These are phyloP conservation scores for Verticillium alfalfae DNA, from an alignment of 2,329 filamentous ascomycete species.

Conservation along the genomic window DNA sequence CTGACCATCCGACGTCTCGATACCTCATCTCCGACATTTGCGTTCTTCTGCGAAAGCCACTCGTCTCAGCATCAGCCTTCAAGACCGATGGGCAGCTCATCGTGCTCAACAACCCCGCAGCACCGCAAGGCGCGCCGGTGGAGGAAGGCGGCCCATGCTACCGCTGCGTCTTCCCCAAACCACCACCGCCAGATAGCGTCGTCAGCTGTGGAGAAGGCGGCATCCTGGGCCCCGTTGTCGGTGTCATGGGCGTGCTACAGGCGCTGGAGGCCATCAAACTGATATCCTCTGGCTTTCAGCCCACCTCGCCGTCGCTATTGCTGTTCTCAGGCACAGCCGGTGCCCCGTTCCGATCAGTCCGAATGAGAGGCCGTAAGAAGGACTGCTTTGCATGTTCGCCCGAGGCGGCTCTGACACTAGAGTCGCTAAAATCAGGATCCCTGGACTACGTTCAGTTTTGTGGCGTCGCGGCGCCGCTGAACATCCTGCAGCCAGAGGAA, in stretches of 20 bases:
- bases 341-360: slow-evolving; percentile 64
- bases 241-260: slow-evolving; percentile 87
- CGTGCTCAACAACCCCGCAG: slow-evolving; percentile 75
- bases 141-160: slow-evolving; percentile 75
- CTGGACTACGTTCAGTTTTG: slow-evolving; percentile 87
- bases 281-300: slow-evolving; percentile 42
- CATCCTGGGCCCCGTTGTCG: slow-evolving; percentile 87
- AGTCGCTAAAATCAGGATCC: slow-evolving; percentile 57
- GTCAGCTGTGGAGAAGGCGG: slow-evolving; percentile 89
- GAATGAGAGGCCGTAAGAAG: slow-evolving; percentile 61
- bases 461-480: slow-evolving; percentile 52
- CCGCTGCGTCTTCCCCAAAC: slow-evolving; percentile 83
- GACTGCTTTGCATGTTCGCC: slow-evolving; percentile 75
- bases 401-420: slow-evolving; percentile 54
- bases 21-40: slow-evolving; percentile 92
- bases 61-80: slow-evolving; percentile 86
- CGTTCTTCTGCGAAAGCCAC: slow-evolving; percentile 69
- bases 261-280: slow-evolving; percentile 85
- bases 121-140: slow-evolving; percentile 45
- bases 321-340: slow-evolving; percentile 41
- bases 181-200: slow-evolving; percentile 77
- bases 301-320: slow-evolving; percentile 28
- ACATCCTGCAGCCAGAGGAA: slow-evolving; percentile 55
- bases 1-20: slow-evolving; percentile 84
- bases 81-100: slow-evolving; percentile 87